Percentiles rank a stretch among this genome's conserved stretches.
These are phyloP conservation scores for Aspergillus nanangensis DNA, from an alignment of 495 filamentous ascomycete genomes.

Conservation along the genomic window DNA sequence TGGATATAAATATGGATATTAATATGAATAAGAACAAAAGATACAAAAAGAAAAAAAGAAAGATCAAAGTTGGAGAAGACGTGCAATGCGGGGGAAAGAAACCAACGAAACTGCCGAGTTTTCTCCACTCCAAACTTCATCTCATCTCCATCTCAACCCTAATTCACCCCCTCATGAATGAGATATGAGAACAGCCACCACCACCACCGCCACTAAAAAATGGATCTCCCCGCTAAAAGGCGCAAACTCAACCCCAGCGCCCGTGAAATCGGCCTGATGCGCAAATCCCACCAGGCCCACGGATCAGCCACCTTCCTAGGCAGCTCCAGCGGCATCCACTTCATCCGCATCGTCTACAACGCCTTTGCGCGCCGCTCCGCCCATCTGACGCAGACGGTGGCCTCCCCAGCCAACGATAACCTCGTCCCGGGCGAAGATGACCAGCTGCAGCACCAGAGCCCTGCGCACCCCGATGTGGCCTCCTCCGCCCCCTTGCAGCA, in stretches of 20 bases:
- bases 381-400: constrained; percentile 23
- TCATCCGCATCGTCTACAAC: constrained; percentile 43
- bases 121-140: neutral
- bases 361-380: constrained; percentile 38
- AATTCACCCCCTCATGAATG: neutral
- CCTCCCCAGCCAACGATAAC: constrained; percentile 20
- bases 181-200: neutral
- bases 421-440: constrained; percentile 46
- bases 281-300: constrained; percentile 25
- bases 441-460: constrained; percentile 20
- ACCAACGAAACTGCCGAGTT: neutral
- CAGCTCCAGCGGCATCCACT: constrained; percentile 48
- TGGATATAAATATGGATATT: neutral
- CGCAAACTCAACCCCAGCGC: constrained; percentile 24
- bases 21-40: neutral
- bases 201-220: neutral
- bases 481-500: no score
- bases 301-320: constrained; percentile 39
- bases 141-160: neutral
- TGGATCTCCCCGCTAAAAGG: constrained; percentile 21
- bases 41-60: neutral
- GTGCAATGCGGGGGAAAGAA: neutral
- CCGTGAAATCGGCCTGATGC: constrained; percentile 39
- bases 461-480: constrained; percentile 3
- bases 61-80: neutral